Evolutionary conservation across 176 grass and related monocot genomes (phyloP), one percentile per base, ranked within the genome.

Genomic region (Dactylis glomerata): DNA sequence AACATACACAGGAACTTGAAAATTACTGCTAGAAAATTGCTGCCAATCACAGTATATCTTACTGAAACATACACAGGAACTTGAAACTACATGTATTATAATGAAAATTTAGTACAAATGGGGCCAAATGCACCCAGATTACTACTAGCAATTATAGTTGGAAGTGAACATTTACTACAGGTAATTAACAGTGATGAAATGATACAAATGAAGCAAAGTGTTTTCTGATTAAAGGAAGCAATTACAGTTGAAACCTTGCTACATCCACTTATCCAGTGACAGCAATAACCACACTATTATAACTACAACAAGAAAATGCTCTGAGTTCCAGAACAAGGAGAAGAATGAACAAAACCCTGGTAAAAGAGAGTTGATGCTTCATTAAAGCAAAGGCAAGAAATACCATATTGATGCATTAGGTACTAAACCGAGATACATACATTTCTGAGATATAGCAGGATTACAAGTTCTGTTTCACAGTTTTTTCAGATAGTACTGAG

Each of bases 401-500:
- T 73, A 32, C 22, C 49, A 83, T 23, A 31, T 44, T 61, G 70
- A 24, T 72, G 70, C 37, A 22, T 47, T 79, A 26, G 38, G 50
- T 79, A 28, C 24, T 52, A 67, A 41, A 68, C 32, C 64, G 36
- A 22, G 32, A 37, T 33, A 27, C 1, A 36, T 19, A 47, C 10
- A 31, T 66, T 32, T 85, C 19, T 85, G 4, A 62, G 46, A 57
- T 31, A 71, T 41, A 28, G 44, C 13, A 76, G 28, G 3, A 31
- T 31, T 47, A 16, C 8, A 46, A 64, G 57, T 10, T n/a, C 65
- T 82, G 37, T 47, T 83, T 75, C 40, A 42, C 49, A 63, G 34
- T 23, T 36, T 74, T 75, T 83, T 46, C 40, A 73, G 68, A 52
- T 59, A 59, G 46, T 68, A 52, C 68, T 16, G 24, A 73, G 71